These are phyloP conservation scores for Agaricus blazei DNA, from an alignment of 768 basidiomycete species.

Conservation along the genomic window DNA sequence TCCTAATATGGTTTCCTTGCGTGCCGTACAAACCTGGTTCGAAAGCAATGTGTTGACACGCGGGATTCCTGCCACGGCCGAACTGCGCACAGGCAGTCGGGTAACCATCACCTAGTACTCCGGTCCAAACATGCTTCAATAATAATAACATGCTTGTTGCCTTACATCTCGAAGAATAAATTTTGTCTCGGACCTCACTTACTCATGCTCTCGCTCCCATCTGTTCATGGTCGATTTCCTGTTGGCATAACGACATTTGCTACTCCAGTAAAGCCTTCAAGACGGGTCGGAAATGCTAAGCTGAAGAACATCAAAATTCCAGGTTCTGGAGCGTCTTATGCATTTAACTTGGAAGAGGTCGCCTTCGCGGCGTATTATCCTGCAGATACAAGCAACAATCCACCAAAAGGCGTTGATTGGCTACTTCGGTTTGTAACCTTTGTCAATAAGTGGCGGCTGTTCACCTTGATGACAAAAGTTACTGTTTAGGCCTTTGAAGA, in stretches of 20 bases:
- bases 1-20: no score
- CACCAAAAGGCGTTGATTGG: conserved; percentile 48
- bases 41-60: no score
- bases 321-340: conserved; percentile 27
- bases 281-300: conserved; percentile 36
- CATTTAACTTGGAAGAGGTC: conserved; percentile 54
- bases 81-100: no score
- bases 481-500: conserved; percentile 33
- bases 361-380: conserved; percentile 67
- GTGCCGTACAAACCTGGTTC: no score
- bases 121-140: not conserved
- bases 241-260: conserved; percentile 59
- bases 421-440: conserved; percentile 41
- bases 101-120: not conserved
- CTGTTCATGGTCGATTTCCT: conserved; percentile 39
- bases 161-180: not conserved
- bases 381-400: conserved; percentile 29
- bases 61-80: no score
- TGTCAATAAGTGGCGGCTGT: not conserved
- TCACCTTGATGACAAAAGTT: not conserved
- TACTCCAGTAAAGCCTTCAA: conserved; percentile 34
- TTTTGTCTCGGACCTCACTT: not conserved
- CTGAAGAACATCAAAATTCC: conserved; percentile 19
- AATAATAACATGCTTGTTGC: not conserved
- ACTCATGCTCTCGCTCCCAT: conserved; percentile 40